Evolutionary conservation across 192 early-diverging fungal genomes (phyloP), one percentile per base, ranked within the genome.

Genomic region (Thoreauomyces humboldtii): DNA sequence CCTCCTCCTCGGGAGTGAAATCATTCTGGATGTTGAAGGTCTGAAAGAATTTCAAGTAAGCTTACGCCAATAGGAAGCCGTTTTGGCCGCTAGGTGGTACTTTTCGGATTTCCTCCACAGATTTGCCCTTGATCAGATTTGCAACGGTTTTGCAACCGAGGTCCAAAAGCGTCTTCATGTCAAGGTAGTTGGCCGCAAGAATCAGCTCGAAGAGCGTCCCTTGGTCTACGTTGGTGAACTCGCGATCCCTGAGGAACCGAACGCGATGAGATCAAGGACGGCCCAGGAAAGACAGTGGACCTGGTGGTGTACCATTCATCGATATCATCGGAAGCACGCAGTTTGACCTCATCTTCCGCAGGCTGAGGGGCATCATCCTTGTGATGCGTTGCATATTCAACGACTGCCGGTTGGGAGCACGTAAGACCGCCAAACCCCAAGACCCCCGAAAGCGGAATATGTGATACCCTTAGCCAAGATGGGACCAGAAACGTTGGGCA

Each of bases 1-100:
- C 95, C 72, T 91, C 90, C 78, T 98, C 94, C 78, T 97, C 96
- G 17, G 88, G 87, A 7, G 91, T 93, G 81, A 98, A 97, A 75
- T 98, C 96, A 68, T 93, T 90, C 31, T 75, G 72, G 71, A 98
- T 96, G 78, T 98, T 97, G 78, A 98, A 98, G 19, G 74, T 79
- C 64, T 61, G 25, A 51, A 1, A 43, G 21, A 15, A 43, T n/a
- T 19, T 43, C 21, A n/a, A 51, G 50, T 51, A 24, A 51, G 1
- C 50, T 51, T n/a, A n/a, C n/a, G n/a, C n/a, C n/a, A n/a, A n/a
- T n/a, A n/a, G n/a, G n/a, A n/a, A 41, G 9, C 9, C 38, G 17
- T 41, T 12, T 41, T 41, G 9, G 1, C 35, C 32, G 17, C 17
- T 0, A 1, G 31, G 15, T 44, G 85, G 83, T 0, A 80, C 81